These are phyloP conservation scores for Yamadazyma laniorum DNA, from an alignment of 805 yeast species.

Conservation along the genomic window DNA sequence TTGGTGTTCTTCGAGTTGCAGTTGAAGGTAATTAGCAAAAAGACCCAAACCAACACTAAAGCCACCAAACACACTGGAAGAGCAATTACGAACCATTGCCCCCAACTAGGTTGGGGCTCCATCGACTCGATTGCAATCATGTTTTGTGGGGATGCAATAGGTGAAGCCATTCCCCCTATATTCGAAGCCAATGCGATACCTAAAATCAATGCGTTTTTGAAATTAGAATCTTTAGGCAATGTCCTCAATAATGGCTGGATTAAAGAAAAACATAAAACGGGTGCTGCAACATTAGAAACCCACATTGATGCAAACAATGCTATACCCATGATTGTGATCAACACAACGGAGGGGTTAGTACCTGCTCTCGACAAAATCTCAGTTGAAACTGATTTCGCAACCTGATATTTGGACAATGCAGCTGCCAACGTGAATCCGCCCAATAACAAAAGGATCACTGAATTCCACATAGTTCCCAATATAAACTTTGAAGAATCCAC, in stretches of 20 bases:
- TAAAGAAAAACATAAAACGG: constrained; percentile 51
- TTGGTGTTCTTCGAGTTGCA: constrained; percentile 45
- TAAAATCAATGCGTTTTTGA: constrained; percentile 40
- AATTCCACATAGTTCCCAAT: constrained; percentile 51
- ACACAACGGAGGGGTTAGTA: constrained; percentile 47
- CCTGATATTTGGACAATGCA: constrained; percentile 51
- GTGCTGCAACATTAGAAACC: constrained; percentile 58
- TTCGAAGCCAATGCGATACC: constrained; percentile 53
- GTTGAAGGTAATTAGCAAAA: constrained; percentile 54
- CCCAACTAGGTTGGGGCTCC: constrained; percentile 55
- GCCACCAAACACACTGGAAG: constrained; percentile 46
- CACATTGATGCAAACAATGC: constrained; percentile 55
- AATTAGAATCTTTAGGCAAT: constrained; percentile 40
- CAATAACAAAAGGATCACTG: constrained; percentile 48
- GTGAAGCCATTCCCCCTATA: constrained; percentile 55
- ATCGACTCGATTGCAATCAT: constrained; percentile 54
- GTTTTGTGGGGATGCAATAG: constrained; percentile 55
- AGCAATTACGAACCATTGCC: constrained; percentile 54
- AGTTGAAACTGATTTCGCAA: constrained; percentile 50
- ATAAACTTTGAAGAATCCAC: constrained; percentile 44
- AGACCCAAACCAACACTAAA: constrained; percentile 45
- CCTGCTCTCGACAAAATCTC: constrained; percentile 51
- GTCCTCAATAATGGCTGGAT: constrained; percentile 49
- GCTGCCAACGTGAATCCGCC: constrained; percentile 59
- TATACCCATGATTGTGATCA: constrained; percentile 50